Base-by-base conservation (phyloP, 164 flowering plant species). In the Umbilicus rupestris region DNA sequence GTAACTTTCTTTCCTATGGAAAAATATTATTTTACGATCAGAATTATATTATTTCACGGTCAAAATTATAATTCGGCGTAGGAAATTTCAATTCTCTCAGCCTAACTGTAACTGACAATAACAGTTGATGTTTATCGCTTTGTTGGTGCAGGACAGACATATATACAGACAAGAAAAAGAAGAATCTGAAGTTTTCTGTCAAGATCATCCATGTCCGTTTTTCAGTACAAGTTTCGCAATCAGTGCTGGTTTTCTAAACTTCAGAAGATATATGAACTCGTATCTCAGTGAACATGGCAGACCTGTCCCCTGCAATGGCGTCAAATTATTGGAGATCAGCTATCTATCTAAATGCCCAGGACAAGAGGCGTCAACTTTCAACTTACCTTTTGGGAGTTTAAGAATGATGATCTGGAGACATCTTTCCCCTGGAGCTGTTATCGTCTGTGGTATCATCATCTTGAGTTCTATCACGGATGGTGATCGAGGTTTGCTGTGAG, bases 401-500 rank as follows among this genome's bases (percentile, higher is more conserved):
- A 8, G 17, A 31, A 52, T 11, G 59, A 52, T 14, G 31, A 17
- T 52, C 59, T 9, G 30, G 31, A 8, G 59, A 52, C 31, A 19
- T 24, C 3, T 26, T 26, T 52, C 59, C 59, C 9, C 16, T 16
- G 26, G 28, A 50, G 29, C 28, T 50, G 57, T 22, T 50, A 33
- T 55, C 33, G 3, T 52, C 58, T 3, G 29, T 52, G 58, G 22
- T 7, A 28, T 55, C 60, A 28, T 55, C 60, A 55, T 55, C 33
- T 3, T 55, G 33, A 29, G 15, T 28, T 12, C 33, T 12, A 28
- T 55, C 60, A 11, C 22, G 33, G 29, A 55, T 28, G n/a, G 60
- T 55, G 19, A 55, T 28, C 17, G 60, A 55, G 33, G 60, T 55
- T 55, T 55, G 60, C 29, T 55, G 60, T 17, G 60, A 55, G 33